A percentile compares a stretch with the other conserved stretches of the same genome.
These are phyloP conservation scores for Achlya hypogyna DNA, from an alignment of 352 stramenopile species.

Conservation along the genomic window DNA sequence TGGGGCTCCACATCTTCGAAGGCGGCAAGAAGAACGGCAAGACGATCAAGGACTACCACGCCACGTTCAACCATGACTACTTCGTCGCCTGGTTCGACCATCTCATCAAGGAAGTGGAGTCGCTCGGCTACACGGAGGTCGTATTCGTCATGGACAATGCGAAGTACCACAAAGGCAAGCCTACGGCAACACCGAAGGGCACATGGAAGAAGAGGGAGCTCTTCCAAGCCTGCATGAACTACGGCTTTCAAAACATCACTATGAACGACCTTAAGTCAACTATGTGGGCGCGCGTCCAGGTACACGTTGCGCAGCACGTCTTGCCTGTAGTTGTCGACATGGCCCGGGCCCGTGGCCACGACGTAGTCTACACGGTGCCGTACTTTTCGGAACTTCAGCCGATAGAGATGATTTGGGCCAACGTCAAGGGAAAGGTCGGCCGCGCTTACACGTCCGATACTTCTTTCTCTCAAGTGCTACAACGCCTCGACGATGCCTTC, in stretches of 20 bases:
- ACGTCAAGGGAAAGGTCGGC: too few relatives aligned
- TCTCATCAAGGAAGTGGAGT: neutral
- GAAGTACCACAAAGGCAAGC: too few relatives aligned
- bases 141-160: too few relatives aligned
- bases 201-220: neutral
- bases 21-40: neutral
- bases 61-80: constrained; percentile 8
- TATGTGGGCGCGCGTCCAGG: neutral
- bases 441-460: too few relatives aligned
- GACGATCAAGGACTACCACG: constrained; percentile 6
- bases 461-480: too few relatives aligned
- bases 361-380: neutral
- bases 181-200: neutral
- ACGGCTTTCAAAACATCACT: neutral
- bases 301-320: neutral
- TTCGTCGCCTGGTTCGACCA: neutral
- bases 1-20: constrained; percentile 2
- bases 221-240: neutral
- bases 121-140: neutral
- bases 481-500: too few relatives aligned
- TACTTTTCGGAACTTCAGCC: neutral
- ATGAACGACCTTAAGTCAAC: neutral
- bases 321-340: neutral
- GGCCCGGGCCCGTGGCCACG: neutral
- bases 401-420: too few relatives aligned